Evolutionary conservation across 192 early-diverging fungal species (phyloP).

Genomic region (Thoreauomyces humboldtii): DNA sequence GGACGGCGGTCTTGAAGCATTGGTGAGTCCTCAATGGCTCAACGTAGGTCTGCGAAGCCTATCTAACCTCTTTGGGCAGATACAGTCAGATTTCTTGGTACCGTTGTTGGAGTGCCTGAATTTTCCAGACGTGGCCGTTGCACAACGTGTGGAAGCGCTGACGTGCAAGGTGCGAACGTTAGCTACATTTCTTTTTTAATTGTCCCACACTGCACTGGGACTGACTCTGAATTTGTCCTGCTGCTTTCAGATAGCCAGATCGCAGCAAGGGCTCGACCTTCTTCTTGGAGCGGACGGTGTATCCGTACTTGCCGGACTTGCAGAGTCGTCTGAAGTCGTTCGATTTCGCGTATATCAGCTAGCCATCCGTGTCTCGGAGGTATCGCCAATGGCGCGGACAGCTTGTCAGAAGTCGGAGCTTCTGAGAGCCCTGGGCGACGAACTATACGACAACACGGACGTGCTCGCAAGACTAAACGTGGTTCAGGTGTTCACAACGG

Average conservation of each 20-base stretch:
- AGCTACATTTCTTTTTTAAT: no score
- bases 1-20: slow-evolving; percentile 17
- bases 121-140: slow-evolving; percentile 24
- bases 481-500: slow-evolving; percentile 45
- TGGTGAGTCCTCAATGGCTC: slow-evolving; percentile 28
- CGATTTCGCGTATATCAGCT: slow-evolving; percentile 54
- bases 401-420: slow-evolving; percentile 32
- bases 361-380: slow-evolving; percentile 29
- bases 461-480: slow-evolving; percentile 46
- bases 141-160: slow-evolving; percentile 11
- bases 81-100: slow-evolving; percentile 3
- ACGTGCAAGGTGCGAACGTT: not conserved
- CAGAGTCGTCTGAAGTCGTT: slow-evolving; percentile 33
- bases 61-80: no score
- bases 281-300: slow-evolving; percentile 14
- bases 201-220: no score
- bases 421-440: slow-evolving; percentile 28
- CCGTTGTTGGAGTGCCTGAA: slow-evolving; percentile 6
- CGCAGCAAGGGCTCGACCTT: slow-evolving; percentile 14
- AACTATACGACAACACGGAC: slow-evolving; percentile 36
- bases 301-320: slow-evolving; percentile 11
- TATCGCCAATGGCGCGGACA: slow-evolving; percentile 36
- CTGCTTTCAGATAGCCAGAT: slow-evolving; percentile 13
- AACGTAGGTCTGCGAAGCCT: no score
- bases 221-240: not conserved